Conservation (phyloP, 352 stramenopile species). For the Pythium pyrilobum region DNA sequence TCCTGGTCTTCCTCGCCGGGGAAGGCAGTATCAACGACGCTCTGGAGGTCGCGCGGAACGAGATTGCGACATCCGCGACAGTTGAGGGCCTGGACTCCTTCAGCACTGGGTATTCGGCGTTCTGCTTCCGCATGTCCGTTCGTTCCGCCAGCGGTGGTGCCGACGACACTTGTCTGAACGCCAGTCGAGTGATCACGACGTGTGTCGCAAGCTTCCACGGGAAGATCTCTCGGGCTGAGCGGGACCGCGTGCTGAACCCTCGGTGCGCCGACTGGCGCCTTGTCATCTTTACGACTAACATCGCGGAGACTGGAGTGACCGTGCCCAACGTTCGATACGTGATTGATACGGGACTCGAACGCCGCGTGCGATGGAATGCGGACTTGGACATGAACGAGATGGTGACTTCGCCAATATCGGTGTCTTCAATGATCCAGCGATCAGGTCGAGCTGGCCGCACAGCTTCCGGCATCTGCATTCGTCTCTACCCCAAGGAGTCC, state of each 20-base stretch:
- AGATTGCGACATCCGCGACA: slow-evolving; percentile 8
- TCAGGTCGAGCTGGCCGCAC: slow-evolving; percentile 18
- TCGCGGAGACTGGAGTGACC: slow-evolving; percentile 26
- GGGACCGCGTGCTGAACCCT: slow-evolving; percentile 18
- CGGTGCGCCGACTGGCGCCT: slow-evolving; percentile 1
- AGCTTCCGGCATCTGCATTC: slow-evolving; percentile 20
- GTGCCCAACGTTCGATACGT: slow-evolving; percentile 27
- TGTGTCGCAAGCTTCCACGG: slow-evolving; percentile 20
- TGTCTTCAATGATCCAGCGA: slow-evolving; percentile 21
- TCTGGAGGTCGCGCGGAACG: slow-evolving; percentile 1
- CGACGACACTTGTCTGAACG: neutral
- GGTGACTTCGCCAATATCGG: slow-evolving; percentile 16
- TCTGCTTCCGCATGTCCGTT: slow-evolving; percentile 14
- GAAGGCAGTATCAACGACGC: slow-evolving; percentile 23
- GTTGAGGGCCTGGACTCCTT: slow-evolving; percentile 6
- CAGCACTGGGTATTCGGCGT: neutral
- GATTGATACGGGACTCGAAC: slow-evolving; percentile 26
- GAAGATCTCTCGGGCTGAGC: slow-evolving; percentile 15
- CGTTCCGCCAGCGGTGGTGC: too few relatives aligned
- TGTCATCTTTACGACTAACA: slow-evolving; percentile 25
- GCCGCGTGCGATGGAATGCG: slow-evolving; percentile 22
- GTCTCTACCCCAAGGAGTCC: slow-evolving; percentile 11
- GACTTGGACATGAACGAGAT: slow-evolving; percentile 24
- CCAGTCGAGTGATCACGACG: neutral
- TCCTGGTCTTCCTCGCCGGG: slow-evolving; percentile 23